Evolutionary conservation across 2,329 filamentous ascomycete genomes (phyloP).

Genomic region (Sclerotinia trifoliorum): DNA sequence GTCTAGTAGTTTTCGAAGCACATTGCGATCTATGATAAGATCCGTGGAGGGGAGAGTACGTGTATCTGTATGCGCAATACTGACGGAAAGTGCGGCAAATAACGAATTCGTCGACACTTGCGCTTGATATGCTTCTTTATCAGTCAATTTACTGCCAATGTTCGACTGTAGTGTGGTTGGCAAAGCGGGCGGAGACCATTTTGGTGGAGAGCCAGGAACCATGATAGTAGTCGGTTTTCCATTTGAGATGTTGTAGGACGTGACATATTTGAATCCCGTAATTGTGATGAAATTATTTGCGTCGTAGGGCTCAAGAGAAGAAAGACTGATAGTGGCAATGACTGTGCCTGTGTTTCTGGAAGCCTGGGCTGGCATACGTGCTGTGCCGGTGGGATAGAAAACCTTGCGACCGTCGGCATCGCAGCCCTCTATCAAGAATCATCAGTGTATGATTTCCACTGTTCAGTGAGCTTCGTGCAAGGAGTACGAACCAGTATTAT

Average conservation of each 20-base stretch:
- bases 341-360: slow-evolving; percentile 18
- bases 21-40: slow-evolving; percentile 39
- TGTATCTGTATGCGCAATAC: slow-evolving; percentile 28
- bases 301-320: not conserved
- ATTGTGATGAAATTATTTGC: slow-evolving; percentile 3
- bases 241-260: slow-evolving; percentile 34
- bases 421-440: not conserved
- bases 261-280: slow-evolving; percentile 26
- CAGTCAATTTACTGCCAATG: slow-evolving; percentile 30
- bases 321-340: not conserved
- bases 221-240: slow-evolving; percentile 23
- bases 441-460: not conserved
- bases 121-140: slow-evolving; percentile 37
- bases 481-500: not conserved
- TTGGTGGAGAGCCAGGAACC: slow-evolving; percentile 31
- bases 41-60: slow-evolving; percentile 31
- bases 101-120: slow-evolving; percentile 37
- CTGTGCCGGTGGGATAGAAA: not conserved
- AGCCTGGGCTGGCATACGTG: no score
- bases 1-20: slow-evolving; percentile 36
- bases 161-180: slow-evolving; percentile 25
- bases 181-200: slow-evolving; percentile 29
- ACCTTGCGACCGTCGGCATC: no score
- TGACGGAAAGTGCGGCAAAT: slow-evolving; percentile 33
- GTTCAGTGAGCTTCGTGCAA: not conserved